Conservation (phyloP, 331 rosid species). For the Rosa hybrid region DNA sequence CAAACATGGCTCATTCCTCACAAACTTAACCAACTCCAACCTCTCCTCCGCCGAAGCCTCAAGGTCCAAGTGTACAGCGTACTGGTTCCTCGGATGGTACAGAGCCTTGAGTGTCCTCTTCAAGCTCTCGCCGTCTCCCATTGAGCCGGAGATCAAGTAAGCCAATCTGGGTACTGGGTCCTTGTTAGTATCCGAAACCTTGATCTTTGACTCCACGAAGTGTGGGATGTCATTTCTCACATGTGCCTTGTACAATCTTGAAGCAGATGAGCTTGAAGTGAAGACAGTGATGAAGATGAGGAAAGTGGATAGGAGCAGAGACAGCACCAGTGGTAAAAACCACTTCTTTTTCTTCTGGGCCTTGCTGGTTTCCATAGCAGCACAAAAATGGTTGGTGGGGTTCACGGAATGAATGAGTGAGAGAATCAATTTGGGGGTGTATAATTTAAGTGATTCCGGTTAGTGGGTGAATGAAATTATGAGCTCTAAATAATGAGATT, state of each 20-base stretch:
- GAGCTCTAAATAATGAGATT: background rate
- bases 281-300: slow-evolving; percentile 56
- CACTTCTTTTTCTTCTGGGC: slow-evolving; percentile 74
- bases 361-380: slow-evolving; percentile 64
- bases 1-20: slow-evolving; percentile 69
- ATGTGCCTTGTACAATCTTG: slow-evolving; percentile 40
- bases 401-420: slow-evolving; percentile 30
- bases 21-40: slow-evolving; percentile 64
- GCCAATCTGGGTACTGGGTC: slow-evolving; percentile 80
- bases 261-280: slow-evolving; percentile 43
- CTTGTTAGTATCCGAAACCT: slow-evolving; percentile 41
- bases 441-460: background rate
- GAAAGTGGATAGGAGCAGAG: slow-evolving; percentile 55
- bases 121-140: slow-evolving; percentile 76
- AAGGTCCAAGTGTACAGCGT: slow-evolving; percentile 83
- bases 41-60: slow-evolving; percentile 78
- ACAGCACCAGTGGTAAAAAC: slow-evolving; percentile 61
- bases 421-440: slow-evolving; percentile 1
- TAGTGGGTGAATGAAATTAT: slow-evolving; percentile 10
- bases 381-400: slow-evolving; percentile 15
- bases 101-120: slow-evolving; percentile 86
- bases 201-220: slow-evolving; percentile 74
- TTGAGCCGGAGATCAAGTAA: slow-evolving; percentile 90
- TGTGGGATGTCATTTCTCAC: slow-evolving; percentile 32
- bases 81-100: slow-evolving; percentile 88